Percentiles rank a stretch among this genome's conserved stretches.
Conservation (phyloP, 441 rosid genomes). For the Pelargonium fulgidum region DNA sequence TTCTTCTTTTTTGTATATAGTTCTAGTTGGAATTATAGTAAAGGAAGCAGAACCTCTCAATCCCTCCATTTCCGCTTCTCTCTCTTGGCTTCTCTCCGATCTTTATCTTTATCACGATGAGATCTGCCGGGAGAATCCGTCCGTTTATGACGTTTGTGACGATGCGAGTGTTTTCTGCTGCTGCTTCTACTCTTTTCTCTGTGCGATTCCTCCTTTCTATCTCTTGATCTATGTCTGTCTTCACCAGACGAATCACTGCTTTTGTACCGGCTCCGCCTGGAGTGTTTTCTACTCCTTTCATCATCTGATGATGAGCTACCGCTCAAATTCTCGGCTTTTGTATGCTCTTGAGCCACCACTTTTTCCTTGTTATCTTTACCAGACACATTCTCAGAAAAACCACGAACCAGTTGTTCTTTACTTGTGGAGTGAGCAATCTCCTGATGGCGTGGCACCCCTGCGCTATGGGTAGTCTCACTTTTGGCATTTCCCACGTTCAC, state of each 20-base stretch:
- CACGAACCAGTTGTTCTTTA: constrained; percentile 19
- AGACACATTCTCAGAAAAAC: constrained; percentile 26
- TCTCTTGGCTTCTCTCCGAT: constrained; percentile 36
- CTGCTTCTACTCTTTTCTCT: constrained; percentile 47
- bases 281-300: constrained; percentile 47
- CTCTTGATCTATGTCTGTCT: constrained; percentile 42
- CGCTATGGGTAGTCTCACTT: constrained; percentile 17
- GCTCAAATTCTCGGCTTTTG: constrained; percentile 22
- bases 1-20: too few relatives aligned
- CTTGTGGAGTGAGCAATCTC: constrained; percentile 18
- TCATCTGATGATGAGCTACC: constrained; percentile 50
- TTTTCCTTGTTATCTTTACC: constrained; percentile 19
- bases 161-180: constrained; percentile 58
- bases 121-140: constrained; percentile 45
- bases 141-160: constrained; percentile 30
- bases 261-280: constrained; percentile 34
- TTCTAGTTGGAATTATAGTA: too few relatives aligned
- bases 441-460: constrained; percentile 10
- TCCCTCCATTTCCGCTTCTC: constrained; percentile 46
- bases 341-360: constrained; percentile 23
- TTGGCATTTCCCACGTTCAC: constrained; percentile 20
- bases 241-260: constrained; percentile 52
- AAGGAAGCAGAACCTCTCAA: constrained; percentile 18
- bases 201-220: constrained; percentile 44
- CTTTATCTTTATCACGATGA: constrained; percentile 31